Conservation (phyloP, 129 eudicot genomes). For the Chrysanthemum seticuspe region DNA sequence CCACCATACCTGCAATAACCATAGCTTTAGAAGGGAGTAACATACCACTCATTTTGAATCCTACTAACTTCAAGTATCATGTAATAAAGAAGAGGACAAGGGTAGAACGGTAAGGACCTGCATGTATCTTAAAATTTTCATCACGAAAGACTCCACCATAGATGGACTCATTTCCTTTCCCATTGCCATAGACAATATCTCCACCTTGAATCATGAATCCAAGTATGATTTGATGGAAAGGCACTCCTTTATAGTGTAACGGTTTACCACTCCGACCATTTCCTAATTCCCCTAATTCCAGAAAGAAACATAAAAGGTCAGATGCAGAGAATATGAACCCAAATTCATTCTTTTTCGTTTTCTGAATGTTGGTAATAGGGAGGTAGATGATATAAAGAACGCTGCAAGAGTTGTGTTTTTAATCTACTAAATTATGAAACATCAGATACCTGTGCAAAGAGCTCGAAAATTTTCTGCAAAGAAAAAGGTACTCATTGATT, state of each 20-base stretch:
- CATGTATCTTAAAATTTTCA: slow-evolving; percentile 77
- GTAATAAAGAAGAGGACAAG: slow-evolving; percentile 4
- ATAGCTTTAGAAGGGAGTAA: slow-evolving; percentile 2
- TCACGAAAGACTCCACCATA: slow-evolving; percentile 78
- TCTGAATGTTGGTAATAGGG: not conserved
- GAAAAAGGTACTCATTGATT: not conserved
- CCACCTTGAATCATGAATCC: slow-evolving; percentile 99
- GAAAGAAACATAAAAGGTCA: not conserved
- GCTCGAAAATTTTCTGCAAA: slow-evolving; percentile 88
- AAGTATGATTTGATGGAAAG: slow-evolving; percentile 90
- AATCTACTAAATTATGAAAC: slow-evolving; percentile 9
- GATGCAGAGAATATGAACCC: slow-evolving; percentile 15
- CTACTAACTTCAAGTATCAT: not conserved
- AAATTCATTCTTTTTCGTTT: not conserved
- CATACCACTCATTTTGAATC: not conserved
- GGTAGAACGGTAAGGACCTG: slow-evolving; percentile 46
- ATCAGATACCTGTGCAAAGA: slow-evolving; percentile 77
- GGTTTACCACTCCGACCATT: slow-evolving; percentile 67
- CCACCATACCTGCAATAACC: slow-evolving; percentile 60
- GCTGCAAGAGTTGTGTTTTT: not conserved
- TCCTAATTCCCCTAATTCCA: slow-evolving; percentile 73
- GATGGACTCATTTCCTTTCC: slow-evolving; percentile 78
- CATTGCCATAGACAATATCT: slow-evolving; percentile 67
- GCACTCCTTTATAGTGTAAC: slow-evolving; percentile 77
- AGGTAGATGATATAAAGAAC: not conserved